These are phyloP conservation scores for Isatis lusitanica DNA, from an alignment of 441 rosid genomes.

Conservation along the genomic window DNA sequence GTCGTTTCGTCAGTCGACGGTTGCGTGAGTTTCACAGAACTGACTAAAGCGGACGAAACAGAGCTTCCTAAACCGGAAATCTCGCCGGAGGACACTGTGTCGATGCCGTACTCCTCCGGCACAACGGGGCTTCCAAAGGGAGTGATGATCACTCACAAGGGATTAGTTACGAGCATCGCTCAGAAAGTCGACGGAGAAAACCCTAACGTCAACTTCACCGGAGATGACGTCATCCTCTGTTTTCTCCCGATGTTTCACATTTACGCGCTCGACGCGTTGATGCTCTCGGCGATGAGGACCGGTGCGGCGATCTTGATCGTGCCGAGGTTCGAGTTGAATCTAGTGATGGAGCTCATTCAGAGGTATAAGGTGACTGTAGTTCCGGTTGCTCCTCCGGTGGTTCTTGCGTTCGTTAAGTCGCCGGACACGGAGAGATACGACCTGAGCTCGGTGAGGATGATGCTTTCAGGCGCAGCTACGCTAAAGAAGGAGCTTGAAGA, in stretches of 20 bases:
- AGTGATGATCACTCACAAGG: constrained; percentile 57
- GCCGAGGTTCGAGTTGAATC: constrained; percentile 47
- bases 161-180: constrained; percentile 53
- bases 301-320: constrained; percentile 53
- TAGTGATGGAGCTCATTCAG: constrained; percentile 44
- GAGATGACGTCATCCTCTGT: constrained; percentile 50
- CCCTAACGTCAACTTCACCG: constrained; percentile 46
- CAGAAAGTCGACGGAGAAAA: constrained; percentile 67
- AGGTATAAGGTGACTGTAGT: constrained; percentile 47
- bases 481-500: constrained; percentile 61
- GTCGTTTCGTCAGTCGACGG: constrained; percentile 34
- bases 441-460: constrained; percentile 44
- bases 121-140: constrained; percentile 64
- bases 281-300: constrained; percentile 51
- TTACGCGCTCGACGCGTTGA: constrained; percentile 46
- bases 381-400: constrained; percentile 58
- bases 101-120: constrained; percentile 58
- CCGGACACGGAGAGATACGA: constrained; percentile 46
- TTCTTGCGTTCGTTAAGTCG: constrained; percentile 47
- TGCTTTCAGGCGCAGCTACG: constrained; percentile 58
- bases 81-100: constrained; percentile 48
- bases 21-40: constrained; percentile 40
- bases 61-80: constrained; percentile 37
- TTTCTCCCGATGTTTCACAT: constrained; percentile 58
- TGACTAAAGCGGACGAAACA: constrained; percentile 35